Base-by-base conservation (phyloP, 176 grass and related monocot species). In the Neostapfia colusana region DNA sequence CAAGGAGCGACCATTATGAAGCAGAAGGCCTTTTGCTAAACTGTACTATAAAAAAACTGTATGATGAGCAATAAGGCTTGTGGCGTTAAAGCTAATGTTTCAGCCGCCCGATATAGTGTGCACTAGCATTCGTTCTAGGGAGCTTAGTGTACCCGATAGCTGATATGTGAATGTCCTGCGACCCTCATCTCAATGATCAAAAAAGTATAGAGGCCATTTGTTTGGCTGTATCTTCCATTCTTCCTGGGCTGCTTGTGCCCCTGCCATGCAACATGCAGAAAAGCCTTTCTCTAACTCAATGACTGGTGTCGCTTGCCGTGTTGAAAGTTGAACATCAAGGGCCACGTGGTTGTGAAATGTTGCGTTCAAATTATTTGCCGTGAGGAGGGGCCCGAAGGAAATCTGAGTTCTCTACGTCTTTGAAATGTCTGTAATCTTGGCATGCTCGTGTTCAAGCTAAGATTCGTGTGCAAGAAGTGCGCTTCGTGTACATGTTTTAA, bases 51-150 rank as follows among this genome's bases (percentile, higher is more conserved):
- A 46, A 80, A 27, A 43, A 41, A 10, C 23, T 70, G 37, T 79
- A 64, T 79, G 55, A 63, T 61, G 70, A 45, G 46, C 24, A 68
- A 28, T 38, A 83, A 64, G 49, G 64, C 70, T 58, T 69, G 75
- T 21, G 37, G 69, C 46, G 56, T 42, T 46, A 50, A 69, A 54
- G 63, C 53, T 43, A 34, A 57, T 80, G 45, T 31, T 70, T 45
- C 11, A 13, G 75, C 54, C 38, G 27, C 28, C 71, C 37, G 11
- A 18, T 88, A 76, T 84, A 76, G 48, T 88, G 86, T 80, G 80
- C 76, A 88, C 27, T 80, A 84, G 55, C 76, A 80, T 88, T 84
- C 75, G 17, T 78, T 62, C 34, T 65, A 65, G 62, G 16, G 7
- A 65, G 60, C 31, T 36, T 39, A 65, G 34, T 39, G 8, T 65